Base-by-base conservation (phyloP, 345 rosid genomes). In the Populus tremula region DNA sequence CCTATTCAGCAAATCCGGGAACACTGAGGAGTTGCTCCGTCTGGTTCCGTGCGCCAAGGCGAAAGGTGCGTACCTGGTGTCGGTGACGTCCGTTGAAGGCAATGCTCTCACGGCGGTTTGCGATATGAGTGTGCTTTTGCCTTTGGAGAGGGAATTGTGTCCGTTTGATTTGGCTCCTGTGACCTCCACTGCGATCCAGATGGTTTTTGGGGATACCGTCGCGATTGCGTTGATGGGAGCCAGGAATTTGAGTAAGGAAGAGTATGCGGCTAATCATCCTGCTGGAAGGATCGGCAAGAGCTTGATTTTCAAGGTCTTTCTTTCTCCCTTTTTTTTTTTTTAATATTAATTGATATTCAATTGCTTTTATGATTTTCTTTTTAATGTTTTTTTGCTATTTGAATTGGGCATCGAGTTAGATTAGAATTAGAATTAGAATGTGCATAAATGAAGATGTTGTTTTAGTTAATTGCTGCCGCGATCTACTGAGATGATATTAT, bases 171-270 rank as follows among this genome's bases (percentile, higher is more conserved):
- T 96, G 59, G 99, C 97, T 6, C 99, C 98, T 20, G 99, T 94
- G 21, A 96, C 99, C 5, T 96, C 99, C 17, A 94, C 93, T 18
- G 99, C 97, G 47, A 96, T 96, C 29, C 99, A 96, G 87, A 96
- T 96, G 98, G 92, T 96, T 23, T 96, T 96, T 29, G 99, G 99
- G 71, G 99, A 96, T 81, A 94, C 99, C 17, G 95, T 96, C 43
- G 97, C 99, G 33, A 91, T 94, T 54, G 99, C 99, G 0, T 89
- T 96, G 75, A 92, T 94, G 99, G 94, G 85, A 0, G 97, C 99
- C 3, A 85, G 90, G 86, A 94, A 91, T 85, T 82, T 96, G 76
- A 85, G 86, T 18, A 94, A 82, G 85, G 99, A 94, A 17, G 91
- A 89, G 70, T 96, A 96, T 66, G 99, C 97, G 1, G 76, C 97